These are phyloP conservation scores for Aspergillus versicolor DNA, from an alignment of 2,329 filamentous ascomycete species.

Conservation along the genomic window DNA sequence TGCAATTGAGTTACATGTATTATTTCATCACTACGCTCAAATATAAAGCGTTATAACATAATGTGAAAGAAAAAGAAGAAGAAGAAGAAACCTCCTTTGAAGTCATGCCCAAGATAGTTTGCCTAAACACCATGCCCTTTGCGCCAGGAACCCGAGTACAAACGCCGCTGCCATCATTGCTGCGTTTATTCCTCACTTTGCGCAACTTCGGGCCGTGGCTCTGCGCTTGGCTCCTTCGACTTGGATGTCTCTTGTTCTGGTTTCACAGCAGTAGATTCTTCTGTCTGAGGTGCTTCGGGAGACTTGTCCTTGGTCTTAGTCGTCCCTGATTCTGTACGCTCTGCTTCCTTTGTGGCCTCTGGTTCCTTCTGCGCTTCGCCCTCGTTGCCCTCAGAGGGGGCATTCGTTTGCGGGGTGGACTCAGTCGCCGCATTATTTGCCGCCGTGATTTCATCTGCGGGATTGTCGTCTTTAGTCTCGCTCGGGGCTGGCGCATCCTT, in stretches of 20 bases:
- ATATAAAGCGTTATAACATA: not conserved
- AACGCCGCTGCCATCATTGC: constrained; percentile 21
- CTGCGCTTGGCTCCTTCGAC: constrained; percentile 21
- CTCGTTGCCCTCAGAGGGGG: constrained; percentile 24
- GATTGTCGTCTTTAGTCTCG: constrained; percentile 26
- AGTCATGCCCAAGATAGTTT: constrained; percentile 7
- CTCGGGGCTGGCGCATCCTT: constrained; percentile 14
- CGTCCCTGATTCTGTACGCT: constrained; percentile 11
- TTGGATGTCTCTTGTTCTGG: constrained; percentile 15
- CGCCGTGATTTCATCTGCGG: constrained; percentile 19
- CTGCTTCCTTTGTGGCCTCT: constrained; percentile 16
- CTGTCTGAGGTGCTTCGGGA: constrained; percentile 15
- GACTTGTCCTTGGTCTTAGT: constrained; percentile 17
- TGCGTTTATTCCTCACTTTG: constrained; percentile 30
- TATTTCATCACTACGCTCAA: constrained; percentile 2
- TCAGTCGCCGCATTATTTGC: constrained; percentile 21
- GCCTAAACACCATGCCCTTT: constrained; percentile 39
- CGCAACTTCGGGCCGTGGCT: constrained; percentile 29
- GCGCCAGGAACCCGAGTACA: constrained; percentile 31
- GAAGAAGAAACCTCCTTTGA: constrained; percentile 4
- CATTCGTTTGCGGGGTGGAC: constrained; percentile 17
- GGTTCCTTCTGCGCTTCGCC: constrained; percentile 13
- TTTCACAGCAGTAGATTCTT: constrained; percentile 14
- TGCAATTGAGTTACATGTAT: not conserved
- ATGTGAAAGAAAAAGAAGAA: not conserved